phyloP scores from a whole-genome alignment of 768 basidiomycete species.

The Lactarius hatsudake region DNA sequence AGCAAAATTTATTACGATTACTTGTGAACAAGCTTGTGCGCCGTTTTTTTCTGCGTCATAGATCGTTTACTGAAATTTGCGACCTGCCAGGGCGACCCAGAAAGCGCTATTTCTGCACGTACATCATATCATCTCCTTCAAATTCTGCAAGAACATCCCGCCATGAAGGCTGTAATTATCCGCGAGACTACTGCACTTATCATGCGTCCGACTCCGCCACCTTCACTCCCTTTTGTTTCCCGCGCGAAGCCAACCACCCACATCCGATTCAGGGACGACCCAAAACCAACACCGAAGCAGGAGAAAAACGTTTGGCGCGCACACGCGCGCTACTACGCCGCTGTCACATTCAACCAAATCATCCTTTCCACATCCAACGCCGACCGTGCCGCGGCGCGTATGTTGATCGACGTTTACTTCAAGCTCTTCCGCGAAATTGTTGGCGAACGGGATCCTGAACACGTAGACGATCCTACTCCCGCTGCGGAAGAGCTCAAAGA shows the following conservation, averaged over 20 bases:
- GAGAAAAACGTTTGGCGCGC: conserved; percentile 50
- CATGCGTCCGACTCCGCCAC: conserved; percentile 54
- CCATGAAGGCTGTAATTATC: conserved; percentile 88
- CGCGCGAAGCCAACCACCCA: conserved; percentile 39
- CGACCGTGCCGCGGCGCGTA: conserved; percentile 72
- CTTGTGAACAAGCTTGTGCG: conserved; percentile 92
- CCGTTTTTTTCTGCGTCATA: conserved; percentile 7
- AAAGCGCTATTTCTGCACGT: conserved; percentile 83
- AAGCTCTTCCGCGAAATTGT: conserved; percentile 89
- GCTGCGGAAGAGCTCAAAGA: conserved; percentile 39
- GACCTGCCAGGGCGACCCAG: conserved; percentile 71
- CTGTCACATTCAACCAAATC: conserved; percentile 94
- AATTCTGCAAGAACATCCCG: conserved; percentile 84
- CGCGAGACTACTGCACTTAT: conserved; percentile 82
- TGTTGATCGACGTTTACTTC: conserved; percentile 88
- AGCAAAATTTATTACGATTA: too few species aligned
- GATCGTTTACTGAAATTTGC: conserved; percentile 2
- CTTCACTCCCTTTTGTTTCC: conserved; percentile 30
- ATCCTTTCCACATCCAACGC: conserved; percentile 56
- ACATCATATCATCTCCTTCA: conserved; percentile 89
- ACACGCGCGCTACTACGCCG: conserved; percentile 88
- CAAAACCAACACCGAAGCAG: conserved; percentile 26
- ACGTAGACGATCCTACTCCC: conserved; percentile 36
- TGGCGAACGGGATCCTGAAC: conserved; percentile 53
- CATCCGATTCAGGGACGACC: conserved; percentile 49